Conservation (phyloP, 768 basidiomycete genomes). For the Pleurotus citrinopileatus region DNA sequence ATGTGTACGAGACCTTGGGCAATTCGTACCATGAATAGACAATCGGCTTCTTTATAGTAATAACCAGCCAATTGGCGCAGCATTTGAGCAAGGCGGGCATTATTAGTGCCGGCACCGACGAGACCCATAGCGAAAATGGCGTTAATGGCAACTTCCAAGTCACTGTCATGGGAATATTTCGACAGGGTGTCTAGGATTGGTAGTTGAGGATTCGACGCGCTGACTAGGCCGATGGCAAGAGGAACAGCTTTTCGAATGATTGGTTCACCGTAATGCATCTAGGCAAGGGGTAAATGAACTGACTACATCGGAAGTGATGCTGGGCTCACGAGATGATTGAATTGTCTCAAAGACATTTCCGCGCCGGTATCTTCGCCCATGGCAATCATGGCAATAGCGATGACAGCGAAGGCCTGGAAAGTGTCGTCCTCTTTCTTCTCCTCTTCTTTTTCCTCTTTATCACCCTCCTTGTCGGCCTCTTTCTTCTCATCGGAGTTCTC, state of each 20-base stretch:
- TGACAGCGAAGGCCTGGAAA: conserved; percentile 89
- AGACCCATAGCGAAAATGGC: conserved; percentile 99
- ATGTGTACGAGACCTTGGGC: conserved; percentile 98
- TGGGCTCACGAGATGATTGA: conserved; percentile 86
- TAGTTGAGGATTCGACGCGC: conserved; percentile 93
- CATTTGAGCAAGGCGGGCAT: conserved; percentile 97
- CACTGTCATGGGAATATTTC: conserved; percentile 98
- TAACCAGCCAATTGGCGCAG: conserved; percentile 95
- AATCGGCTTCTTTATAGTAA: conserved; percentile 96
- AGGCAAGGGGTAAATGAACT: conserved; percentile 16
- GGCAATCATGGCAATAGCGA: conserved; percentile 91
- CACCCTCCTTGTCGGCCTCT: conserved; percentile 43
- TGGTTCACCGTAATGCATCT: conserved; percentile 99
- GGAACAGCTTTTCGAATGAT: conserved; percentile 90
- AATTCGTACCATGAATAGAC: conserved; percentile 92
- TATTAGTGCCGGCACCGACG: conserved; percentile 98
- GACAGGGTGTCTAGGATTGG: conserved; percentile 95
- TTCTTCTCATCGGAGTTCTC: conserved; percentile 60
- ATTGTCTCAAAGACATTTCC: conserved; percentile 96
- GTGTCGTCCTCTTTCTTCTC: conserved; percentile 56
- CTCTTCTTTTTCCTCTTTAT: conserved; percentile 48
- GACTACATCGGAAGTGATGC: background rate
- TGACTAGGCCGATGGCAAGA: conserved; percentile 91
- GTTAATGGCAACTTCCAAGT: conserved; percentile 93
- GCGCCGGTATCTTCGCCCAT: conserved; percentile 99